These are phyloP conservation scores for Fusarium setosum DNA, from an alignment of 2,329 filamentous ascomycete genomes.

Conservation along the genomic window DNA sequence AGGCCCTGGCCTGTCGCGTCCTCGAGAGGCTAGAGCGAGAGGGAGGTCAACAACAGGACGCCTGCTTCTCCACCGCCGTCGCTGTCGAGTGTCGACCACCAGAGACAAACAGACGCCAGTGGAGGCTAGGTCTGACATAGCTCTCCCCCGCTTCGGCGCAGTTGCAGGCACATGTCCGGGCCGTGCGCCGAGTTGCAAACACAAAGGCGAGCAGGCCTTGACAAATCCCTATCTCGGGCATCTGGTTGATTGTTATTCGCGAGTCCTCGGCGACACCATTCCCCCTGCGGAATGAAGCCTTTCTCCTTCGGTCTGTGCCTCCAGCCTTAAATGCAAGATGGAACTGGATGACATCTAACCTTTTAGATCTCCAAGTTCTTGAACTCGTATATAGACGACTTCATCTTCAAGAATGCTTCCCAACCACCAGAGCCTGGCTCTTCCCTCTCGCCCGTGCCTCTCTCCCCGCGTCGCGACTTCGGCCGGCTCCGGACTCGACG, in stretches of 20 bases:
- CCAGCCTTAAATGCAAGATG: conserved; percentile 45
- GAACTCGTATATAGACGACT: neutral
- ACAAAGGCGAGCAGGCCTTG: conserved; percentile 27
- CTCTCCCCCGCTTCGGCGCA: conserved; percentile 37
- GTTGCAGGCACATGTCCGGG: conserved; percentile 19
- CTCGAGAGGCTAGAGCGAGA: conserved; percentile 3
- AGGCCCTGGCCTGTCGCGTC: conserved; percentile 6
- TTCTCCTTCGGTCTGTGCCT: conserved; percentile 40
- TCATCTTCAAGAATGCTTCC: neutral
- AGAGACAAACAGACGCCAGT: conserved; percentile 16
- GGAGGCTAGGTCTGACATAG: conserved; percentile 30
- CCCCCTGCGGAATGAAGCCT: conserved; percentile 42
- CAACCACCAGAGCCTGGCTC: neutral
- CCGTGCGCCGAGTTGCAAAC: conserved; percentile 36
- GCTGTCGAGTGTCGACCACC: no score
- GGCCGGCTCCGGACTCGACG: conserved; percentile 31
- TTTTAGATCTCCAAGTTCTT: conserved; percentile 26
- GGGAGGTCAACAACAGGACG: conserved; percentile 3
- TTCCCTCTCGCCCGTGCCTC: conserved; percentile 1
- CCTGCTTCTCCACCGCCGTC: conserved; percentile 14
- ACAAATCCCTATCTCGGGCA: conserved; percentile 41
- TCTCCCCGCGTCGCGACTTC: conserved; percentile 17
- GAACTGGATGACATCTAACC: conserved; percentile 35
- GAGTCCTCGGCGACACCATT: conserved; percentile 40
- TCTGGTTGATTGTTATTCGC: conserved; percentile 41